Evolutionary conservation across 805 yeast species (phyloP).

Genomic region (Sugiyamaella boreocaroliniensis): DNA sequence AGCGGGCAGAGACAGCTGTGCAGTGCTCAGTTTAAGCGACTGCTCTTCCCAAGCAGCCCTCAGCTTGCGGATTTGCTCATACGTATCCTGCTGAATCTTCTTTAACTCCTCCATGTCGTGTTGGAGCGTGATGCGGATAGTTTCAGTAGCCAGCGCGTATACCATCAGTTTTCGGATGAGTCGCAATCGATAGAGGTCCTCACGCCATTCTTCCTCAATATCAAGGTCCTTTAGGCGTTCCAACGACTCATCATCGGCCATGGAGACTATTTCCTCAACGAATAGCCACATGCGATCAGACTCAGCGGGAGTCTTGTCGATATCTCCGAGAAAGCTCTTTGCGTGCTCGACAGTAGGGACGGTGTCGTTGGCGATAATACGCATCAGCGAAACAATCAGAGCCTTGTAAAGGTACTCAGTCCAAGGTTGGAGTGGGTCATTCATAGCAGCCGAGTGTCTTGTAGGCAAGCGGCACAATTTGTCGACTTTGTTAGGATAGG

Average conservation of each 20-base stretch:
- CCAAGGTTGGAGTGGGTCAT: slow-evolving; percentile 34
- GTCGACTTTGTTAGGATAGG: slow-evolving; percentile 23
- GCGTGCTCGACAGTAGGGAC: slow-evolving; percentile 26
- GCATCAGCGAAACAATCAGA: slow-evolving; percentile 26
- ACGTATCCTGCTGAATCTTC: slow-evolving; percentile 21
- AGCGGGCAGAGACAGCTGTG: slow-evolving; percentile 20
- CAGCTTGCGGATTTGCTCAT: slow-evolving; percentile 25
- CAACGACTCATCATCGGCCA: neutral
- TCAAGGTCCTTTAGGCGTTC: neutral
- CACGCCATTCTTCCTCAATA: neutral
- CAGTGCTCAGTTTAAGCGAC: slow-evolving; percentile 18
- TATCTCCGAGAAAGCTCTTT: slow-evolving; percentile 21
- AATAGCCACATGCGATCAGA: slow-evolving; percentile 29
- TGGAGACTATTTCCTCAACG: slow-evolving; percentile 23
- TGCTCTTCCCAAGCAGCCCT: slow-evolving; percentile 22
- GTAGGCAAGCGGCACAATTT: slow-evolving; percentile 31
- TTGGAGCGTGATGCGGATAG: slow-evolving; percentile 30
- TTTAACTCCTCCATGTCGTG: slow-evolving; percentile 28
- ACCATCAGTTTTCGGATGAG: slow-evolving; percentile 25
- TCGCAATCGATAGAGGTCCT: slow-evolving; percentile 24
- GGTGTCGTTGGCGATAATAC: slow-evolving; percentile 28
- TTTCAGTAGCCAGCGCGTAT: slow-evolving; percentile 29
- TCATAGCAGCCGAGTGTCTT: slow-evolving; percentile 28
- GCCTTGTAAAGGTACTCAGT: slow-evolving; percentile 31
- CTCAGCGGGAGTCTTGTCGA: slow-evolving; percentile 31